These are phyloP conservation scores for Aureobasidium musti DNA, from an alignment of 2,329 filamentous ascomycete genomes.

Conservation along the genomic window DNA sequence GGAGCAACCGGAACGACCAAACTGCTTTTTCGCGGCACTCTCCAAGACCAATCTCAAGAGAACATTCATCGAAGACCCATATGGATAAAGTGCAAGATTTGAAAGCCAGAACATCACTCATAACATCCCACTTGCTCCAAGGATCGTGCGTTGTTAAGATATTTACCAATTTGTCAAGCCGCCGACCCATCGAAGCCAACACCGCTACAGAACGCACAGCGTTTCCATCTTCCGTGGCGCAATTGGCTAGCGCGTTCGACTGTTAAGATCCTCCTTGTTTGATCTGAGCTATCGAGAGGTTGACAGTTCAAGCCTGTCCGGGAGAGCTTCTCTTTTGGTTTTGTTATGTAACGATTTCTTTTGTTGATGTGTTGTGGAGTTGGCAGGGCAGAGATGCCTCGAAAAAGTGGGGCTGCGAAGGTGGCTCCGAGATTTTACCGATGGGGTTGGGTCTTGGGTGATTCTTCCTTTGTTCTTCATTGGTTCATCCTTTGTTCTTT, in stretches of 20 bases:
- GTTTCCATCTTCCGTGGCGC: constrained; percentile 9
- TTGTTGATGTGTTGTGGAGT: neutral
- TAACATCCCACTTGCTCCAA: no score
- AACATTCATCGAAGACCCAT: no score
- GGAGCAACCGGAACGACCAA: no score
- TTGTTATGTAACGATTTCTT: neutral
- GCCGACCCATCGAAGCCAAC: neutral
- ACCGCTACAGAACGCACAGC: neutral
- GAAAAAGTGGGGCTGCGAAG: neutral
- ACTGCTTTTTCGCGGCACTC: no score
- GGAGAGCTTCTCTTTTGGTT: constrained; percentile 1
- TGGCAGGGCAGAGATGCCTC: neutral
- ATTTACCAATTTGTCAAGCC: neutral
- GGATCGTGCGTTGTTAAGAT: no score
- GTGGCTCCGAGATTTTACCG: neutral
- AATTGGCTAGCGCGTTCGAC: neutral
- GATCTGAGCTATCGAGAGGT: constrained; percentile 1
- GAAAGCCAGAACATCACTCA: no score
- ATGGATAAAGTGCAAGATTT: no score
- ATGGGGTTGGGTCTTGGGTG: neutral
- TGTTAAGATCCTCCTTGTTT: no score
- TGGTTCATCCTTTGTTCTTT: neutral
- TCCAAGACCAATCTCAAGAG: no score
- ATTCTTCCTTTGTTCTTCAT: neutral
- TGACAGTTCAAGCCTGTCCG: constrained; percentile 14